Evolutionary conservation across 148 eudicot species (phyloP).

Genomic region (Selenicereus undatus): DNA sequence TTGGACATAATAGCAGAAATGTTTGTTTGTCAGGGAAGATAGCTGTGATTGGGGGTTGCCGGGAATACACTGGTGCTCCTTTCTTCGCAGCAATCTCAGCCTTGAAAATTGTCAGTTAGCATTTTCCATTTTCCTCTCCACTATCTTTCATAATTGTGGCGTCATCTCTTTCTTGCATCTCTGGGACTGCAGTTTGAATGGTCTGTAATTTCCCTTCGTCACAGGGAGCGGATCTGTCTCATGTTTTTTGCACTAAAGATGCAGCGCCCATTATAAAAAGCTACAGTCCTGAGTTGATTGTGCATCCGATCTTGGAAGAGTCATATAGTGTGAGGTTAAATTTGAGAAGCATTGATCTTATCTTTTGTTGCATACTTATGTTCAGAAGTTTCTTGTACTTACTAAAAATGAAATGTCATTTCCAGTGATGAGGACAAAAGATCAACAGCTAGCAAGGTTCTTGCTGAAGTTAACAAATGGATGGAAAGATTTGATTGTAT

Average conservation of each 20-base stretch:
- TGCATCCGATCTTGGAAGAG: conserved; percentile 94
- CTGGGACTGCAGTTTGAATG: conserved; percentile 3
- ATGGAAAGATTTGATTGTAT: conserved; percentile 96
- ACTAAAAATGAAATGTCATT: conserved; percentile 12
- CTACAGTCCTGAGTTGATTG: conserved; percentile 94
- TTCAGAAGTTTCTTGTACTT: not conserved
- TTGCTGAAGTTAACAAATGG: conserved; percentile 83
- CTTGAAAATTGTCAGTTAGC: conserved; percentile 73
- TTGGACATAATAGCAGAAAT: conserved; percentile 9
- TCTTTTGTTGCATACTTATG: not conserved
- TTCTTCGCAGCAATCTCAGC: conserved; percentile 97
- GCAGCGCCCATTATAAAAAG: conserved; percentile 93
- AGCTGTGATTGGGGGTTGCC: conserved; percentile 96
- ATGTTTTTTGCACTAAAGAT: conserved; percentile 93
- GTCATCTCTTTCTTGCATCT: not conserved
- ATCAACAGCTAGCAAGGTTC: conserved; percentile 47
- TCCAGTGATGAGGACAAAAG: conserved; percentile 71
- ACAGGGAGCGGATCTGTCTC: conserved; percentile 98
- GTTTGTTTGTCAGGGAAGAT: conserved; percentile 64
- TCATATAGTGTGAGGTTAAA: conserved; percentile 77
- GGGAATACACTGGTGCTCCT: conserved; percentile 98
- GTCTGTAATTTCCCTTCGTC: conserved; percentile 10
- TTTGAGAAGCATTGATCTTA: not conserved
- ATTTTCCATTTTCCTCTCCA: not conserved
- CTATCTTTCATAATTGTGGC: not conserved